These are phyloP conservation scores for Caloboletus firmus DNA, from an alignment of 1,284 basidiomycete genomes.

Conservation along the genomic window DNA sequence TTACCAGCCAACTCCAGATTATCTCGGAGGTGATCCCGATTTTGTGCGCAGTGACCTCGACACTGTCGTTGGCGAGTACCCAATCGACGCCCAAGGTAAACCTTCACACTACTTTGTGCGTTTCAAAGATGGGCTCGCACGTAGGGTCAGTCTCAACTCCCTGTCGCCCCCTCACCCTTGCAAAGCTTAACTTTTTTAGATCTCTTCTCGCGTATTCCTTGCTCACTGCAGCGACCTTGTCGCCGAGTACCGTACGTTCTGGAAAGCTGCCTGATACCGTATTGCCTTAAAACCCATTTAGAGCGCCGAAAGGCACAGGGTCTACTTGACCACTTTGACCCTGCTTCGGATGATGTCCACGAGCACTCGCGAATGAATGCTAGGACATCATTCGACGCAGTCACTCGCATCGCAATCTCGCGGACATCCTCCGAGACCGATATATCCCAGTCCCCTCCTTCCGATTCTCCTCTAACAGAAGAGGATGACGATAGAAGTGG, in stretches of 20 bases:
- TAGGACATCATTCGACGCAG: slow-evolving; percentile 29
- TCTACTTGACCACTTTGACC: slow-evolving; percentile 54
- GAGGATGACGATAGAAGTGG: slow-evolving; percentile 33
- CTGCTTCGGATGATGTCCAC: slow-evolving; percentile 58
- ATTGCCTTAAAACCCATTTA: slow-evolving; percentile 26
- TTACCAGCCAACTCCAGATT: slow-evolving; percentile 42
- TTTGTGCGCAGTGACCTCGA: slow-evolving; percentile 39
- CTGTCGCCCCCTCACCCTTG: neutral
- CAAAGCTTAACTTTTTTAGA: slow-evolving; percentile 35
- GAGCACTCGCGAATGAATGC: slow-evolving; percentile 54
- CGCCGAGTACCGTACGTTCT: slow-evolving; percentile 54
- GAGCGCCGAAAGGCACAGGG: slow-evolving; percentile 46
- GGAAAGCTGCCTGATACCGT: neutral
- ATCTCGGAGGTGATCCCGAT: slow-evolving; percentile 36
- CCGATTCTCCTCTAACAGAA: slow-evolving; percentile 22
- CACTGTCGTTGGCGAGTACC: slow-evolving; percentile 60
- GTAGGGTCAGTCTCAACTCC: slow-evolving; percentile 46
- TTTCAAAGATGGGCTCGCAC: slow-evolving; percentile 54
- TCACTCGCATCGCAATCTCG: slow-evolving; percentile 4
- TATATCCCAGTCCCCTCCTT: slow-evolving; percentile 4
- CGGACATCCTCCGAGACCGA: slow-evolving; percentile 11
- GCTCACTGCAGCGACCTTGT: slow-evolving; percentile 47
- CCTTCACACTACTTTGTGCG: slow-evolving; percentile 60
- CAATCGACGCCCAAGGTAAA: slow-evolving; percentile 28
- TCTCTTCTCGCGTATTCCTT: slow-evolving; percentile 41